phyloP scores from a whole-genome alignment of 257 asterid genomes.

The Fraxinus excelsior region DNA sequence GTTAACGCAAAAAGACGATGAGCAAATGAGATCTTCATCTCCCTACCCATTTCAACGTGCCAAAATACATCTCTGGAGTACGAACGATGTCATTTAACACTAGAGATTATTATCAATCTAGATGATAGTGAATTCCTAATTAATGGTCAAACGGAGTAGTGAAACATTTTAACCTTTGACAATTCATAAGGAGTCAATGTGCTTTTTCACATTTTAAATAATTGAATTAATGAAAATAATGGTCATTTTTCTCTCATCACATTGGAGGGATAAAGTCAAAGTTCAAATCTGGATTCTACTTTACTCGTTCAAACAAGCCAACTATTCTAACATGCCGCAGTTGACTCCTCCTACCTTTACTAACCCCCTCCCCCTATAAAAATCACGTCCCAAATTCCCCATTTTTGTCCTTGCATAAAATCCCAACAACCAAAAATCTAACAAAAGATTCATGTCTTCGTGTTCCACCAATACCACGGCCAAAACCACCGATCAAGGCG shows the following conservation, averaged over 20 bases:
- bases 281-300: background rate
- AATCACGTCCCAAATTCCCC: slow-evolving; percentile 11
- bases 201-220: background rate
- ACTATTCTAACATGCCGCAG: background rate
- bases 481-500: slow-evolving; percentile 6
- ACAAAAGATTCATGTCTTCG: slow-evolving; percentile 23
- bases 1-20: too few relatives aligned
- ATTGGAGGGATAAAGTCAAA: background rate
- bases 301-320: background rate
- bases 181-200: too few relatives aligned
- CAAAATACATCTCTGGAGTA: too few relatives aligned
- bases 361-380: background rate
- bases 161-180: too few relatives aligned
- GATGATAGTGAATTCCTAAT: too few relatives aligned
- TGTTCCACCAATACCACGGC: slow-evolving; percentile 15
- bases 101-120: too few relatives aligned
- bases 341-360: background rate
- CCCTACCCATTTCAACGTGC: too few relatives aligned
- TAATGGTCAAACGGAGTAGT: too few relatives aligned
- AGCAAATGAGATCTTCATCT: too few relatives aligned
- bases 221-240: background rate
- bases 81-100: too few relatives aligned
- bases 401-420: background rate
- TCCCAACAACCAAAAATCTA: background rate
- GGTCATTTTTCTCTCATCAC: too few relatives aligned